Evolutionary conservation across 305 asterid species (phyloP).

Genomic region (Plantago lanceolata): DNA sequence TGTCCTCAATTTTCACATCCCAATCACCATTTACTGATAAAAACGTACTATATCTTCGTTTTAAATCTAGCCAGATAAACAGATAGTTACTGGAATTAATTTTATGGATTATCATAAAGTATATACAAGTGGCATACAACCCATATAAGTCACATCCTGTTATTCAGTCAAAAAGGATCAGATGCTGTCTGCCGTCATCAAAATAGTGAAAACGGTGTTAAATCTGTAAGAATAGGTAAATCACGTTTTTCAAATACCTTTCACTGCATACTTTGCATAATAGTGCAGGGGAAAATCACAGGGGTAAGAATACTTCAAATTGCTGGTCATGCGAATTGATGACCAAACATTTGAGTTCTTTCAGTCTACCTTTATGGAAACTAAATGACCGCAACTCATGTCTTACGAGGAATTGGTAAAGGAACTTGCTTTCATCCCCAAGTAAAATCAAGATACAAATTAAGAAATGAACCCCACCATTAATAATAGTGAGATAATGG

Average conservation of each 20-base stretch:
- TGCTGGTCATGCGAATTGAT: not conserved
- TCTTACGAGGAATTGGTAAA: not conserved
- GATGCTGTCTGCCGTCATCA: constrained; percentile 35
- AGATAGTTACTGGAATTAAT: not conserved
- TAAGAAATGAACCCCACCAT: not conserved
- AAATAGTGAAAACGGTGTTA: constrained; percentile 24
- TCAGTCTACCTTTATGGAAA: not conserved
- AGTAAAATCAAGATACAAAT: not conserved
- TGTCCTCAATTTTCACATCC: not conserved
- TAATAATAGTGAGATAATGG: not conserved
- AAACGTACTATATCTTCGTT: not conserved
- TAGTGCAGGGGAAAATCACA: not conserved
- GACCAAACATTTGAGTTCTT: not conserved
- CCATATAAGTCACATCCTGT: not conserved
- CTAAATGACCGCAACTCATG: not conserved
- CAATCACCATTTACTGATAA: not conserved
- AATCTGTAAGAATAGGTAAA: constrained; percentile 28
- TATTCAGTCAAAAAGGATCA: constrained; percentile 24
- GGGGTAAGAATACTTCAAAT: not conserved
- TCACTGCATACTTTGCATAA: not conserved
- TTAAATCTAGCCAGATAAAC: not conserved
- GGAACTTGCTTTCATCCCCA: constrained; percentile 8
- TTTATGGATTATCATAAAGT: constrained; percentile 1
- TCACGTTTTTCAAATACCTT: constrained; percentile 19
- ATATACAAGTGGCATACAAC: not conserved